Evolutionary conservation across 768 basidiomycete species (phyloP), one percentile per base, ranked within the genome.

Genomic region (Tylopilus felleus): DNA sequence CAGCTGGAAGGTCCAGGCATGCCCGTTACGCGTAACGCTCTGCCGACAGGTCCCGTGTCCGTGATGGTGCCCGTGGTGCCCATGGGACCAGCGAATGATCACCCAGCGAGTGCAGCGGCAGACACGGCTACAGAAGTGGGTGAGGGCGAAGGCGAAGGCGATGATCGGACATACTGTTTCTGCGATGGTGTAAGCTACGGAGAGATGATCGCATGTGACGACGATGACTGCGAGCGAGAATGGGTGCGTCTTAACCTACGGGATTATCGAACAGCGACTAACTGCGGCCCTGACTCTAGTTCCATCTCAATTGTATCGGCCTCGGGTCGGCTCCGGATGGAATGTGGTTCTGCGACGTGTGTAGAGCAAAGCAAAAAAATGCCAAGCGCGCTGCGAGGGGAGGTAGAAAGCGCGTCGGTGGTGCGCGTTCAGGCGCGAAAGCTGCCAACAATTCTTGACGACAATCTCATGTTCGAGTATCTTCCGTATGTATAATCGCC

Each of bases 121-220:
- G 66, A 70, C 47, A 62, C 62, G 39, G 80, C 74, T 12, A 77
- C 71, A 2, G 81, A 77, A 36, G 83, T 77, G 16, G 78, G 65
- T 1, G 69, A 67, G 5, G 74, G 72, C 0, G 89, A 85, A 39
- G 88, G 79, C 5, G 80, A 78, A 44, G 77, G 73, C 17, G 80
- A 80, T 43, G 79, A 82, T 63, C 81, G 77, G 62, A 78, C 80
- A 14, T 96, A 98, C 66, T 98, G 94, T 72, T 79, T 85, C 75
- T 98, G 94, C 70, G 78, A 90, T 60, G 76, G 87, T 17, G 79
- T 84, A 55, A 93, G 90, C 64, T 94, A 87, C 62, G 94, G 94
- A 35, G 88, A 94, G 74, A 96, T 97, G 93, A 90, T 97, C 62
- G 93, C 86, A 22, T 97, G 93, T 68, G 93, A 97, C 68, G 90